Evolutionary conservation across 2,329 filamentous ascomycete genomes (phyloP).

Genomic region (Plenodomus tracheiphilus): DNA sequence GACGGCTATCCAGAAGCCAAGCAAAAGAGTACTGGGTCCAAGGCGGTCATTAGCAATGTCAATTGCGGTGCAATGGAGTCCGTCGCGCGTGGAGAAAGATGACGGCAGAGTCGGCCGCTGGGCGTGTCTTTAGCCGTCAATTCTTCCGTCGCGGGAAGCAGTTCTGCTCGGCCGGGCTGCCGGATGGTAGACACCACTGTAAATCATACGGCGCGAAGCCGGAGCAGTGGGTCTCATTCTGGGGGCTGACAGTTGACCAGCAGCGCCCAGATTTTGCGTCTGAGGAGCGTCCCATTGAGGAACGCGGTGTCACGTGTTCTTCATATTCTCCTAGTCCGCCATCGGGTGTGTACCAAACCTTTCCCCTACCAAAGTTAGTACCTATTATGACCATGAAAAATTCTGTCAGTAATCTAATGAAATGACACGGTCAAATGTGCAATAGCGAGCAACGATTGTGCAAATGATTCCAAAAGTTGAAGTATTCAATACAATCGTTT

Average conservation of each 20-base stretch:
- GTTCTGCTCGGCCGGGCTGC: background rate
- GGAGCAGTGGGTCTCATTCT: background rate
- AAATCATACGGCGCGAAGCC: background rate
- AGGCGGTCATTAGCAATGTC: constrained; percentile 19
- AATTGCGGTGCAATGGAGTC: constrained; percentile 17
- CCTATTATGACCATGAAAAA: too few relatives aligned
- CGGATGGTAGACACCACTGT: background rate
- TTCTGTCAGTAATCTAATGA: too few relatives aligned
- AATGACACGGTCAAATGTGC: too few relatives aligned
- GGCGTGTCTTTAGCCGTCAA: constrained; percentile 35
- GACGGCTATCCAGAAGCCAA: constrained; percentile 27
- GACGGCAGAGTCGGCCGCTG: constrained; percentile 12
- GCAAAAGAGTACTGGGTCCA: constrained; percentile 17
- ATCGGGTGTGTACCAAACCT: too few relatives aligned
- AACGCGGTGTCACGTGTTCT: background rate
- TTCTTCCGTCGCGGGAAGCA: constrained; percentile 30
- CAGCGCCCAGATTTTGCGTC: too few relatives aligned
- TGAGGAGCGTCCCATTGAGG: background rate
- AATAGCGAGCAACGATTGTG: too few relatives aligned
- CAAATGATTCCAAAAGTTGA: too few relatives aligned
- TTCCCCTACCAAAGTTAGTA: too few relatives aligned
- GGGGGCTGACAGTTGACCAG: too few relatives aligned
- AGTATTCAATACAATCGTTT: too few relatives aligned
- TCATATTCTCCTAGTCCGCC: too few relatives aligned
- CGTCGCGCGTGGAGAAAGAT: constrained; percentile 13